Base-by-base conservation (phyloP, 2,329 filamentous ascomycete species). In the Massarina eburnea region DNA sequence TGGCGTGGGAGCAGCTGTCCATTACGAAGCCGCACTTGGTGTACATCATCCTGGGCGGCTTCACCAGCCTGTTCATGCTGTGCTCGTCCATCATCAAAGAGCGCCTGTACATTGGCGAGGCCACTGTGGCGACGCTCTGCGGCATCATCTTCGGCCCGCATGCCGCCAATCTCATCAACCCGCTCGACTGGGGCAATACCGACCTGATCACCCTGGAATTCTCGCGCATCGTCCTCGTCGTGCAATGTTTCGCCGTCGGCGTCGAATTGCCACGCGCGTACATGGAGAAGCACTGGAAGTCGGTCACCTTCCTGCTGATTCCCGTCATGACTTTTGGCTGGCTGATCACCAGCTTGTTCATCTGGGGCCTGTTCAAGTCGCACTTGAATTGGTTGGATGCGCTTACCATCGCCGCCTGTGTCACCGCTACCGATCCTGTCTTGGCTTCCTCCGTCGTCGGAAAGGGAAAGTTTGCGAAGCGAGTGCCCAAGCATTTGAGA, bases 31-130 rank as follows among this genome's bases (percentile, higher is more conserved):
- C 94, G 63, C 94, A 99, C 79, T 73, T 97, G 89, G 94, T 95
- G 56, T 99, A 99, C 74, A 90, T 97, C 74, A 96, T 99, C 73
- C 79, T 99, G 45, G 94, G 94, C 64, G 94, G 92, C 70, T 99
- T 99, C 76, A 99, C 94, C 58, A 91, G 88, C 49, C 78, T 99
- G 61, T 99, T 99, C 76, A 99, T 99, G 94, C 79, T 99, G 49
- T 96, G 91, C 72, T 99, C 94, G 49, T 90, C 95, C 44, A 85
- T 97, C 66, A 95, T 99, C 76, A 99, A 99, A 78, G 94, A 99
- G 79, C 88, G 89, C 70, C 81, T 97, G 66, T 99, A 99, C 76
- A 99, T 99, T 70, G 94, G 94, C 67, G 94, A 99, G 80, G 94
- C 94, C 40, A 97, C 94, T 1, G 89, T 99, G 35, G 90, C 91